Evolutionary conservation across 1,284 basidiomycete species (phyloP).

Genomic region (Rhodotorula sp.): DNA sequence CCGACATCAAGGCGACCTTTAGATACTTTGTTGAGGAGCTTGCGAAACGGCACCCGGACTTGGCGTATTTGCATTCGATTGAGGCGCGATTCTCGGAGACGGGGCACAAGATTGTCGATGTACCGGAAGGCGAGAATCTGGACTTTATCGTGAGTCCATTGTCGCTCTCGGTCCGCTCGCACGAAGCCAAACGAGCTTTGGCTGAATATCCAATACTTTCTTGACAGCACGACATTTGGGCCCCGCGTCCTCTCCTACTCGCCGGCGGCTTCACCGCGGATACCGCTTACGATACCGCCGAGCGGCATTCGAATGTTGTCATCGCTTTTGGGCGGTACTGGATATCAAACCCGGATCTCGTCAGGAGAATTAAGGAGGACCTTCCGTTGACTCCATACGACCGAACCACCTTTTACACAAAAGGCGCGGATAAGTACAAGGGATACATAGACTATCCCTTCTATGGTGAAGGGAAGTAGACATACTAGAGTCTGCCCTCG

Average conservation of each 20-base stretch:
- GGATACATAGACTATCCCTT: constrained; percentile 37
- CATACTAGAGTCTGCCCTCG: too few species aligned
- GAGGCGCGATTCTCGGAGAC: constrained; percentile 38
- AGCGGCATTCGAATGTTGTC: constrained; percentile 49
- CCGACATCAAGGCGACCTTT: constrained; percentile 48
- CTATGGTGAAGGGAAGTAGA: constrained; percentile 6
- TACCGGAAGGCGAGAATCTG: constrained; percentile 22
- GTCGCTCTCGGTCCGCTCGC: too few species aligned
- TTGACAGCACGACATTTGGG: constrained; percentile 29
- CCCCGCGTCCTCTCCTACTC: constrained; percentile 22
- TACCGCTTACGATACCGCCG: constrained; percentile 42
- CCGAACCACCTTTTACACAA: constrained; percentile 33
- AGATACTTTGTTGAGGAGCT: constrained; percentile 43
- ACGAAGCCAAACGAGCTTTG: too few species aligned
- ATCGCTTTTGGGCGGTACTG: constrained; percentile 57
- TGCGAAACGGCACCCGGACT: constrained; percentile 52
- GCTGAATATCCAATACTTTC: not conserved
- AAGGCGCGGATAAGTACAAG: constrained; percentile 18
- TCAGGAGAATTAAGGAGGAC: constrained; percentile 50
- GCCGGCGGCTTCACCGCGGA: constrained; percentile 49
- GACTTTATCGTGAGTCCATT: constrained; percentile 31
- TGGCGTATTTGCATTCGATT: constrained; percentile 60
- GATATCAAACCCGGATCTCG: constrained; percentile 58
- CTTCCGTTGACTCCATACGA: constrained; percentile 43
- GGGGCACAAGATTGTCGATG: constrained; percentile 13